phyloP scores from a whole-genome alignment of 1,139 yeast species.

The Nadsonia starkeyi-henricii region DNA sequence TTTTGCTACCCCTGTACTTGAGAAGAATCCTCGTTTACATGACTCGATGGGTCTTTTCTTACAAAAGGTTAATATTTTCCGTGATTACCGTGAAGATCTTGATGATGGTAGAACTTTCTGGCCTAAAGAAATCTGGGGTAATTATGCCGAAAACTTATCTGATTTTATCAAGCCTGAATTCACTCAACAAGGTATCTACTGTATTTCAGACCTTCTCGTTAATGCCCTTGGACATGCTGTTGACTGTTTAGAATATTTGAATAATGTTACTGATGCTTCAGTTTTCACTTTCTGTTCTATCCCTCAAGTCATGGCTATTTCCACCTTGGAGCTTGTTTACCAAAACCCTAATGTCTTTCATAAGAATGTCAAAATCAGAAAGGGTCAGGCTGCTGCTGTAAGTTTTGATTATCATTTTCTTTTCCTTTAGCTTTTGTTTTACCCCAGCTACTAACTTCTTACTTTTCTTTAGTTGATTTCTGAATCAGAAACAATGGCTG shows the following conservation, averaged over 20 bases:
- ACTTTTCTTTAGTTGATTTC: slow-evolving; percentile 29
- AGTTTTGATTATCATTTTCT: too few relatives aligned
- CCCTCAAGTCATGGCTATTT: slow-evolving; percentile 98
- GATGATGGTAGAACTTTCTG: slow-evolving; percentile 89
- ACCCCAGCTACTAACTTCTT: too few relatives aligned
- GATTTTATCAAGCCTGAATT: slow-evolving; percentile 45
- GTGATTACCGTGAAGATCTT: slow-evolving; percentile 89
- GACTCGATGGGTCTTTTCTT: slow-evolving; percentile 91
- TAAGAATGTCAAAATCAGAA: slow-evolving; percentile 71
- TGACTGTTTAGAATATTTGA: slow-evolving; percentile 64
- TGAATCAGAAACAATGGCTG: slow-evolving; percentile 57
- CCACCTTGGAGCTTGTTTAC: slow-evolving; percentile 76
- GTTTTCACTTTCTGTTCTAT: slow-evolving; percentile 87
- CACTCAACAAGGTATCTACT: slow-evolving; percentile 37
- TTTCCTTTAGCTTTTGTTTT: too few relatives aligned
- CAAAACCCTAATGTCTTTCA: slow-evolving; percentile 65
- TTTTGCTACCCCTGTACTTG: slow-evolving; percentile 33
- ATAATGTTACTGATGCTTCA: slow-evolving; percentile 68
- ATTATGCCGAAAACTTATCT: slow-evolving; percentile 37
- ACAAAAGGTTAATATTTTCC: slow-evolving; percentile 88
- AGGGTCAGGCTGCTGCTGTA: slow-evolving; percentile 75
- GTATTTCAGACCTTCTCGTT: slow-evolving; percentile 70
- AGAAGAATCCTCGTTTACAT: slow-evolving; percentile 42
- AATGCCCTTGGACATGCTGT: slow-evolving; percentile 68
- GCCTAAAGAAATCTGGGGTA: slow-evolving; percentile 89